Conservation (phyloP, 2,329 filamentous ascomycete species). For the Stemphylium lycopersici region DNA sequence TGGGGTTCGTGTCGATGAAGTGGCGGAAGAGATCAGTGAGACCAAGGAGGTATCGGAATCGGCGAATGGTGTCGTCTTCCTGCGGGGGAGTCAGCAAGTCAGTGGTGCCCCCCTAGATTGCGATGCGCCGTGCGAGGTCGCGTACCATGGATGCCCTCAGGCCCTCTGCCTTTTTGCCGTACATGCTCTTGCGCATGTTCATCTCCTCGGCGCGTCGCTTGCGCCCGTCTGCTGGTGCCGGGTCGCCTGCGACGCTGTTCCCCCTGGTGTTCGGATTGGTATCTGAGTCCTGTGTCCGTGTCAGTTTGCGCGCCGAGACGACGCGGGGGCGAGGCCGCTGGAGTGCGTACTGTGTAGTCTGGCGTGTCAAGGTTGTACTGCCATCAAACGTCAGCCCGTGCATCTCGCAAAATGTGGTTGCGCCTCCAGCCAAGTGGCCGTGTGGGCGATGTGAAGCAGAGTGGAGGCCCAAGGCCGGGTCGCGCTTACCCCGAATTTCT, state of each 20-base stretch:
- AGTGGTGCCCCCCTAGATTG: constrained; percentile 2
- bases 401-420: background rate
- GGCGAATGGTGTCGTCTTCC: constrained; percentile 93
- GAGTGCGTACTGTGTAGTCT: constrained; percentile 61
- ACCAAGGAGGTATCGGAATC: constrained; percentile 93
- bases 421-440: constrained; percentile 2
- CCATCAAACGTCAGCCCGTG: constrained; percentile 32
- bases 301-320: constrained; percentile 23
- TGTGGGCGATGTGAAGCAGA: background rate
- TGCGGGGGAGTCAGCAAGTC: constrained; percentile 45
- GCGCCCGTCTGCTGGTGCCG: constrained; percentile 70
- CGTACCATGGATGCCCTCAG: constrained; percentile 89
- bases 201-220: constrained; percentile 86
- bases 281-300: constrained; percentile 63
- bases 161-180: constrained; percentile 92
- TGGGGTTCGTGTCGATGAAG: constrained; percentile 97
- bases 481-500: constrained; percentile 43
- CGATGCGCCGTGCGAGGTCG: constrained; percentile 1
- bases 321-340: background rate
- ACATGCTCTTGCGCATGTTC: constrained; percentile 86
- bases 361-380: constrained; percentile 64
- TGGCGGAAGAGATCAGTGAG: constrained; percentile 97
- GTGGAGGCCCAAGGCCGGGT: constrained; percentile 9
- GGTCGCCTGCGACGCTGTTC: constrained; percentile 84
- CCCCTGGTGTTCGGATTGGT: constrained; percentile 72